Conservation (phyloP, 495 filamentous ascomycete species). For the Hypoxylon perforatum region DNA sequence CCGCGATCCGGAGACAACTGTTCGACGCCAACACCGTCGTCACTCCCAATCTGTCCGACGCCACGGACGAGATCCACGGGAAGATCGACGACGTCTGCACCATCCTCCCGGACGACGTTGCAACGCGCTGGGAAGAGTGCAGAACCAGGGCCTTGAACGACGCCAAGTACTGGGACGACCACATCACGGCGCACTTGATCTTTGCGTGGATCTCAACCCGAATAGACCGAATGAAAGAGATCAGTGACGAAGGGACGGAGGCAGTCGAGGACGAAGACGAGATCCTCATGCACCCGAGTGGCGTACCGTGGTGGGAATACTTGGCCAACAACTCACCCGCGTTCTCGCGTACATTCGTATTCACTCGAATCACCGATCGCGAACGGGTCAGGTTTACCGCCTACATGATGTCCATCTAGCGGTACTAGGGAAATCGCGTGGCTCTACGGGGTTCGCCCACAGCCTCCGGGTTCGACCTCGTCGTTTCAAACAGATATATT, state of each 20-base stretch:
- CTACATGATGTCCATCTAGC: too few species aligned
- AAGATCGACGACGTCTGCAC: not conserved
- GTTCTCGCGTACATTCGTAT: slow-evolving; percentile 2
- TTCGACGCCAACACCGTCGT: slow-evolving; percentile 6
- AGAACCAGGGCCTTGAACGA: not conserved
- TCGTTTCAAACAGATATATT: too few species aligned
- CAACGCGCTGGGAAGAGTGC: not conserved
- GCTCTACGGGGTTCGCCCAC: too few species aligned
- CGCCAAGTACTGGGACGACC: not conserved
- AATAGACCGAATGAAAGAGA: not conserved
- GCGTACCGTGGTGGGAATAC: slow-evolving; percentile 18
- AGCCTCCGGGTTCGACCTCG: too few species aligned
- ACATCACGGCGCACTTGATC: not conserved
- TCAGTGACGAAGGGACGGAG: not conserved
- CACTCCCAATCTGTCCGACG: slow-evolving; percentile 1
- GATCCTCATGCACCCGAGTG: slow-evolving; percentile 15
- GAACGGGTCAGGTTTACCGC: not conserved
- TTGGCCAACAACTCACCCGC: not conserved
- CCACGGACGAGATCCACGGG: not conserved
- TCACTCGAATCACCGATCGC: not conserved
- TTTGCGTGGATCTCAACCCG: slow-evolving; percentile 7
- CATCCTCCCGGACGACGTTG: not conserved
- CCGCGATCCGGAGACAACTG: not conserved
- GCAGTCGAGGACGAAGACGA: slow-evolving; percentile 2
- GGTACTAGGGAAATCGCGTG: too few species aligned